Percentiles rank a stretch among this genome's conserved stretches.
phyloP scores from a whole-genome alignment of 805 yeast genomes.

The Dipodascus geniculatus region DNA sequence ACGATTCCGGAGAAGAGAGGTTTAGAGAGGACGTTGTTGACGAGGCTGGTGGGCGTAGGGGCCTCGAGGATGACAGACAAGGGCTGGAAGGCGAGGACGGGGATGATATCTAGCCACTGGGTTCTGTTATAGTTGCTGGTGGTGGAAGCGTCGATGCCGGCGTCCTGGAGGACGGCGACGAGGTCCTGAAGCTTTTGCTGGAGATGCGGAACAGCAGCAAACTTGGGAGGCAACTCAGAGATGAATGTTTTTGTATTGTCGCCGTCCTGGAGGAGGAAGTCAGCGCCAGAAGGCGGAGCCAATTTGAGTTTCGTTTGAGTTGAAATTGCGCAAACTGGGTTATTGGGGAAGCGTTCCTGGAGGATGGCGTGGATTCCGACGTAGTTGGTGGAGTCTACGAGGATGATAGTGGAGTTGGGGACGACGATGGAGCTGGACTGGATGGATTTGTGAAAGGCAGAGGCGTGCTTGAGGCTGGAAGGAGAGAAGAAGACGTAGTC shows the following conservation, averaged over 20 bases:
- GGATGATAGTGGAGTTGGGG: constrained; percentile 11
- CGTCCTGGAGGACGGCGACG: constrained; percentile 11
- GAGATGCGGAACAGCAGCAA: constrained; percentile 4
- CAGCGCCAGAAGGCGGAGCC: constrained; percentile 6
- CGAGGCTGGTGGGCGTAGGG: constrained; percentile 46
- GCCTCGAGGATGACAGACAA: constrained; percentile 63
- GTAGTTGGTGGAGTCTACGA: constrained; percentile 13
- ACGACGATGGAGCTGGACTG: constrained; percentile 4
- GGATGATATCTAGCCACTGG: constrained; percentile 80
- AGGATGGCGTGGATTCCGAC: constrained; percentile 8
- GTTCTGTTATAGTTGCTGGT: constrained; percentile 19
- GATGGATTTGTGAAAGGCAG: constrained; percentile 8
- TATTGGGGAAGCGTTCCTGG: constrained; percentile 11
- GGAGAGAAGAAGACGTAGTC: constrained; percentile 8
- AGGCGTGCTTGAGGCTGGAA: constrained; percentile 7
- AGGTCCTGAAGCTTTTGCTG: constrained; percentile 8
- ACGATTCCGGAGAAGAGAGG: constrained; percentile 76
- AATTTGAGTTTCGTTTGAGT: constrained; percentile 8
- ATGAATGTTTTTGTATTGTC: constrained; percentile 4
- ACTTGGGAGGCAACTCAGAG: constrained; percentile 2
- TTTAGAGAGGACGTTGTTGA: constrained; percentile 64
- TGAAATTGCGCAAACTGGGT: constrained; percentile 10
- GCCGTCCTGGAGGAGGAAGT: constrained; percentile 2
- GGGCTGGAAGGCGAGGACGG: constrained; percentile 69
- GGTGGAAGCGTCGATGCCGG: constrained; percentile 14